Conservation (phyloP, 2,329 filamentous ascomycete species). For the Fusarium stilboides region DNA sequence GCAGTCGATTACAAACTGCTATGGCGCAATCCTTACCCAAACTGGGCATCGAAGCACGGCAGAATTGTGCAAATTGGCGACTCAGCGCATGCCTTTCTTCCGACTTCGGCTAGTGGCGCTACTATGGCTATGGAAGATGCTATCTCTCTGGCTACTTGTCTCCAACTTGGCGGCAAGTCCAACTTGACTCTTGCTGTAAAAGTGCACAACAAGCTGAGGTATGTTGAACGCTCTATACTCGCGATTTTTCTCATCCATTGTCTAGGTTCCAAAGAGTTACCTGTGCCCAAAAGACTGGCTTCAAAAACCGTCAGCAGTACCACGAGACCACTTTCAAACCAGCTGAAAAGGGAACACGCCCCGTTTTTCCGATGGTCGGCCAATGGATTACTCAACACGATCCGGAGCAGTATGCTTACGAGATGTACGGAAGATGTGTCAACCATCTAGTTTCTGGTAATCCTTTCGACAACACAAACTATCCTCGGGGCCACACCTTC, state of each 20-base stretch:
- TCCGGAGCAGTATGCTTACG: slow-evolving; percentile 1
- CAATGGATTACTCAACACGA: neutral
- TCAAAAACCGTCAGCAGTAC: neutral
- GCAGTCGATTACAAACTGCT: neutral
- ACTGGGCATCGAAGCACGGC: neutral
- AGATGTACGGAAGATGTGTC: neutral
- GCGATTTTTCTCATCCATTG: no score
- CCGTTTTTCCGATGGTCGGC: neutral
- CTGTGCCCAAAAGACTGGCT: neutral
- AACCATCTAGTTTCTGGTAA: neutral
- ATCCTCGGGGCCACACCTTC: neutral
- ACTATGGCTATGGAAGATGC: slow-evolving; percentile 62
- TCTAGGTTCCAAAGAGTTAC: neutral
- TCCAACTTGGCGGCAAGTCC: neutral
- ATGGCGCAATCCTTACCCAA: slow-evolving; percentile 3
- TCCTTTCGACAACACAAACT: slow-evolving; percentile 2
- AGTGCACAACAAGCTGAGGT: neutral
- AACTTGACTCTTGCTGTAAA: neutral
- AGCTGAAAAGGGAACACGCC: neutral
- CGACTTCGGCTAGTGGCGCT: slow-evolving; percentile 59
- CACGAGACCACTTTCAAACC: neutral
- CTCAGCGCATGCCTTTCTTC: slow-evolving; percentile 59
- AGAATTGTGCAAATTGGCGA: slow-evolving; percentile 58
- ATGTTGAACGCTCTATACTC: neutral
- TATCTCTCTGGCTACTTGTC: slow-evolving; percentile 53